Base-by-base conservation (phyloP, 1,139 yeast species). In the Diutina catenulata region DNA sequence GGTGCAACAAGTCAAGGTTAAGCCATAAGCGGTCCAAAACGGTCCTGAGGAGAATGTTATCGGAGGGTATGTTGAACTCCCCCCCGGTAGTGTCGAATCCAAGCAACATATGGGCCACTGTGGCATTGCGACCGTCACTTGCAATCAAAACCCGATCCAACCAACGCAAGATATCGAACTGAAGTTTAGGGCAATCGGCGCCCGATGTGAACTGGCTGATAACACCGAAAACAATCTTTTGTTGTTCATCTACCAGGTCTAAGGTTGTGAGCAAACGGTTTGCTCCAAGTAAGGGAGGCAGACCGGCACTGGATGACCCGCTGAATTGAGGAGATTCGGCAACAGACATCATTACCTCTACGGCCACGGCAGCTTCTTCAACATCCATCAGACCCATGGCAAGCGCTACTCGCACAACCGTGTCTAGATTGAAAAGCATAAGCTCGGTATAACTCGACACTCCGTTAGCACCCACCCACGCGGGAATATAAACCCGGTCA, bases 261-360 rank as follows among this genome's bases (percentile, higher is more conserved):
- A 82, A 68, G 22, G 84, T 68, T 0, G 86, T 77, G 33, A 88
- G 58, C n/a, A 88, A 58, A 45, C 91, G 71, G 45, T 79, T 77
- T 42, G 68, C 71, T 18, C 66, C 68, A 39, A 73, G 58, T 11
- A 74, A 50, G 5, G 33, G 33, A 11, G 35, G 35, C 18, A 10
- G 5, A 4, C 7, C 18, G 18, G 19, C 4, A 14, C 18, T 5
- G 7, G 10, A 14, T 11, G 18, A 16, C 16, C n/a, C 15, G n/a
- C 25, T 6, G 47, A 80, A 80, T 39, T 65, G 68, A 11, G 69
- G 56, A 0, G 80, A 68, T 5, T 53, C 46, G 0, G 82, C 62
- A 16, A 33, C 7, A 11, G 10, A n/a, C 5, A 8, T 15, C 5
- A 33, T 15, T 2, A 16, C 19, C 5, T 16, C 36, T 5, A 23